Percentiles rank a stretch among this genome's conserved stretches.
These are phyloP conservation scores for Chaetomium cochliodes DNA, from an alignment of 495 filamentous ascomycete species.

Conservation along the genomic window DNA sequence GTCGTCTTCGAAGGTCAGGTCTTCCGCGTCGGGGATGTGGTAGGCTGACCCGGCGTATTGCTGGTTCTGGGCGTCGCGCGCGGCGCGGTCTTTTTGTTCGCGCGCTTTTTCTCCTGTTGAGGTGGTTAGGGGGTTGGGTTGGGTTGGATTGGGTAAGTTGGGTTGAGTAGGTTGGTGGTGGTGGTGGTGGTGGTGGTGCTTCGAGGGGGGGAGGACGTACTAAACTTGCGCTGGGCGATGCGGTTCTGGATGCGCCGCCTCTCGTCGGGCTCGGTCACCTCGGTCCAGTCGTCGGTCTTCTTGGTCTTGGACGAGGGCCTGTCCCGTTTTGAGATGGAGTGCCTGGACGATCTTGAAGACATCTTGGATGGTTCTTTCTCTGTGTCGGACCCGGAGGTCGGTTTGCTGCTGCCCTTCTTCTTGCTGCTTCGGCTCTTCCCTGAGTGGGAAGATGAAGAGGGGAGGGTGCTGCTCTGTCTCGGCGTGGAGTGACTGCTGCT, in stretches of 20 bases:
- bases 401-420: conserved; percentile 23
- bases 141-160: background rate
- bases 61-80: conserved; percentile 57
- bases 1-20: conserved; percentile 43
- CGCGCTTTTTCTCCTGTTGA: conserved; percentile 57
- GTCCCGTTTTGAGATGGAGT: conserved; percentile 37
- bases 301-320: conserved; percentile 38
- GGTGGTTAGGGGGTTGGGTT: too few species aligned
- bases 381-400: conserved; percentile 36
- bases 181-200: conserved; percentile 24
- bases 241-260: conserved; percentile 60
- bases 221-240: conserved; percentile 61
- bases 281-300: conserved; percentile 57
- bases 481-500: conserved; percentile 9
- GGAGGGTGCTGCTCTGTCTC: conserved; percentile 19
- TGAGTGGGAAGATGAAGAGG: conserved; percentile 18
- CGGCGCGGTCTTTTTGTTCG: conserved; percentile 56
- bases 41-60: conserved; percentile 56
- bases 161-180: too few species aligned
- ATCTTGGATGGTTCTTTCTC: conserved; percentile 36
- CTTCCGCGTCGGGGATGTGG: conserved; percentile 51
- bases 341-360: conserved; percentile 38
- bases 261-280: conserved; percentile 60
- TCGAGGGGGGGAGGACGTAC: conserved; percentile 37
- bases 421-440: conserved; percentile 22